Percentiles rank a stretch among this genome's conserved stretches.
Conservation (phyloP, 345 rosid species). For the sweet orange (Citrus sinensis) region DNA sequence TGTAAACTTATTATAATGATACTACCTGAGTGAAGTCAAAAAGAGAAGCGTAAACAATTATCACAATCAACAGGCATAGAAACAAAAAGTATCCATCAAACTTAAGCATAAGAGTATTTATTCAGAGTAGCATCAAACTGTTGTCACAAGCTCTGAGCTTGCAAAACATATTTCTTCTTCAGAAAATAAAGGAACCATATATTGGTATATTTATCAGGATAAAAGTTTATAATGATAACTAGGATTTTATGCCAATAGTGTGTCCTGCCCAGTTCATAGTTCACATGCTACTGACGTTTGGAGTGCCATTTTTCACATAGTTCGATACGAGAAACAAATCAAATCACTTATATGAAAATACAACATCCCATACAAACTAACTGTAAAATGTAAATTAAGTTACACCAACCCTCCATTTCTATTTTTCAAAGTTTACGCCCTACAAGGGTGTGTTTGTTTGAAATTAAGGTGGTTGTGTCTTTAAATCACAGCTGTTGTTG, state of each 20-base stretch:
- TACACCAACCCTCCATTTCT: neutral
- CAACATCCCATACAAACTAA: neutral
- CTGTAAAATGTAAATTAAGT: neutral
- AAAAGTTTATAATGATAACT: neutral
- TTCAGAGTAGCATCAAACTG: neutral
- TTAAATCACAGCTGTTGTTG: neutral
- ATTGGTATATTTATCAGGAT: neutral
- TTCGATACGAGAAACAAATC: neutral
- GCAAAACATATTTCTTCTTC: neutral
- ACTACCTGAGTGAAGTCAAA: constrained; percentile 49
- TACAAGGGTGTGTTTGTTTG: neutral
- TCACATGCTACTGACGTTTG: neutral
- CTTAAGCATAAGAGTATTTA: neutral
- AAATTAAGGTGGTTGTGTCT: neutral
- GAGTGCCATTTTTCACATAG: neutral
- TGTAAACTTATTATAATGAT: constrained; percentile 65
- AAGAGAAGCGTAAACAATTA: constrained; percentile 1
- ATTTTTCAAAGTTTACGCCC: neutral
- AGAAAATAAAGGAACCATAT: neutral
- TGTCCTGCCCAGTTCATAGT: neutral
- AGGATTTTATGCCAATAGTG: neutral
- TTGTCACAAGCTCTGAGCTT: neutral
- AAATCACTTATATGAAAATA: neutral
- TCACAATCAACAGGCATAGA: constrained; percentile 8
- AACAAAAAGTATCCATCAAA: constrained; percentile 12